phyloP scores from a whole-genome alignment of 2,329 filamentous ascomycete genomes.

The Teratosphaeria nubilosa region DNA sequence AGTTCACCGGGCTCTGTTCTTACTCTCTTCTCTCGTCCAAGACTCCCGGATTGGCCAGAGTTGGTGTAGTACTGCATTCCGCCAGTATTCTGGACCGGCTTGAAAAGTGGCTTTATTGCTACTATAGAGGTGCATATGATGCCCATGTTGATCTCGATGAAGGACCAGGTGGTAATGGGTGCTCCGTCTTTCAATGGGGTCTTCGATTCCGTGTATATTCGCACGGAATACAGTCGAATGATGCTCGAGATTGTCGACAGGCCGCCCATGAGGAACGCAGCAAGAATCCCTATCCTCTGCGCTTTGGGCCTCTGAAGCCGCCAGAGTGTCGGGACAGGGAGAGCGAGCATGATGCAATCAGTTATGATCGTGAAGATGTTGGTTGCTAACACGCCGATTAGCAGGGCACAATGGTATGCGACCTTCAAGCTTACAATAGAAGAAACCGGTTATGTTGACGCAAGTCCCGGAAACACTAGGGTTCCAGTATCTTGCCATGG shows the following conservation, averaged over 20 bases:
- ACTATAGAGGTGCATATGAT: conserved; percentile 22
- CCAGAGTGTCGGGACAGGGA: conserved; percentile 31
- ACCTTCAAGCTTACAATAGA: conserved; percentile 12
- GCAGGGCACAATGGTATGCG: neutral
- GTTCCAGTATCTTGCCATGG: conserved; percentile 26
- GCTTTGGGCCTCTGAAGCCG: conserved; percentile 23
- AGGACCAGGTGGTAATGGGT: conserved; percentile 22
- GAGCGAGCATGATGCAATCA: conserved; percentile 28
- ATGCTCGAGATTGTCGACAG: conserved; percentile 22
- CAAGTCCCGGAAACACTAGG: conserved; percentile 20
- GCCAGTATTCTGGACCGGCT: neutral
- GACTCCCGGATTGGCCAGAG: neutral
- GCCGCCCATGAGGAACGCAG: conserved; percentile 14
- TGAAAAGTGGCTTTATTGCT: conserved; percentile 12
- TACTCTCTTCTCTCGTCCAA: neutral
- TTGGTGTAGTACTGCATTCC: neutral
- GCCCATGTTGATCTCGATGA: conserved; percentile 24
- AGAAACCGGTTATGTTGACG: conserved; percentile 27
- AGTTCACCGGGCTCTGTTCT: neutral
- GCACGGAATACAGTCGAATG: conserved; percentile 22
- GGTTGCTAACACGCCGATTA: conserved; percentile 9
- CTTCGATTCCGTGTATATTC: conserved; percentile 16
- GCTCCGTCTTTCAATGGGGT: conserved; percentile 19
- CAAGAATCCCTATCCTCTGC: conserved; percentile 26
- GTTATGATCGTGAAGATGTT: conserved; percentile 29